A percentile compares a stretch with the other conserved stretches of the same genome.
phyloP scores from a whole-genome alignment of 2,329 filamentous ascomycete species.

The Botrytis paeoniae region DNA sequence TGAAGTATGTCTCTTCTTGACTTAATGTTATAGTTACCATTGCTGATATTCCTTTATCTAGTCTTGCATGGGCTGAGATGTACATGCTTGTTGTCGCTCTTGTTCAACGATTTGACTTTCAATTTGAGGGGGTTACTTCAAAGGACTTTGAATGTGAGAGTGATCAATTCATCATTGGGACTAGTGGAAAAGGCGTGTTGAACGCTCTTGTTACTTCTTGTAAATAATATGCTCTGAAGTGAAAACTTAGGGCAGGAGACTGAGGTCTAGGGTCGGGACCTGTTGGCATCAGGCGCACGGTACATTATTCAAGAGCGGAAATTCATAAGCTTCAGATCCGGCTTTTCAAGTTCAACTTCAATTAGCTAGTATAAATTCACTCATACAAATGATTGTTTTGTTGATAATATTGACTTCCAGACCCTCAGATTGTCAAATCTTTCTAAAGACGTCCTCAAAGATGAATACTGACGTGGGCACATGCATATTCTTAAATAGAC shows the following conservation, averaged over 20 bases:
- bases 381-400: not conserved
- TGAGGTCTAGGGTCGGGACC: not conserved
- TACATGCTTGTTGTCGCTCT: slow-evolving; percentile 19
- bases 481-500: not conserved
- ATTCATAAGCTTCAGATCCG: not conserved
- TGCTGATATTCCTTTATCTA: slow-evolving; percentile 11
- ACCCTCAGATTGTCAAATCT: not conserved
- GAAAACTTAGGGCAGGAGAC: not conserved
- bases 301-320: not conserved
- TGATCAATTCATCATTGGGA: slow-evolving; percentile 23
- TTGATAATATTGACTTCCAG: not conserved
- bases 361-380: not conserved
- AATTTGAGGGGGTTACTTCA: slow-evolving; percentile 6
- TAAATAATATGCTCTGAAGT: not conserved
- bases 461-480: not conserved
- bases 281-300: not conserved
- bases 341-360: not conserved
- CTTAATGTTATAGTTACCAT: not conserved
- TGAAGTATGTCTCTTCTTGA: slow-evolving; percentile 18
- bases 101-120: slow-evolving; percentile 18
- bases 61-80: slow-evolving; percentile 23
- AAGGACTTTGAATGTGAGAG: slow-evolving; percentile 22
- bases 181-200: slow-evolving; percentile 9
- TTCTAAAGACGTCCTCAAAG: not conserved
- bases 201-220: slow-evolving; percentile 5